Evolutionary conservation across 1,284 basidiomycete genomes (phyloP).

Genomic region (Ceratobasidium sp.): DNA sequence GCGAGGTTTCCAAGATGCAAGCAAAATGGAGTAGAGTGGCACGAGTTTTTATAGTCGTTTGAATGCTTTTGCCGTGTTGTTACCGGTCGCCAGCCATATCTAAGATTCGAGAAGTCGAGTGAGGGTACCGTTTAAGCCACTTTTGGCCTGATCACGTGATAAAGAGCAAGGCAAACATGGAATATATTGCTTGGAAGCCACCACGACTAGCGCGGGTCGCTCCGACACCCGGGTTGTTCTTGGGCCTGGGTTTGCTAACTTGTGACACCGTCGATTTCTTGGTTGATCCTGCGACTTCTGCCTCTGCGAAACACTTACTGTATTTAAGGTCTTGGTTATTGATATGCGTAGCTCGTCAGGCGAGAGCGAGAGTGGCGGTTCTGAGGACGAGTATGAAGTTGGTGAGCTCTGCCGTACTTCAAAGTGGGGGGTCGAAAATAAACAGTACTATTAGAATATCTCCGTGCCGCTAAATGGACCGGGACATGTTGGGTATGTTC

Average conservation of each 20-base stretch:
- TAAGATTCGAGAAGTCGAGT: not conserved
- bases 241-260: no score
- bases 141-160: conserved; percentile 30
- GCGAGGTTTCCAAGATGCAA: conserved; percentile 92
- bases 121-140: not conserved
- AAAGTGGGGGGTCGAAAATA: not conserved
- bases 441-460: conserved; percentile 5
- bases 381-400: conserved; percentile 42
- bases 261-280: no score
- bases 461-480: conserved; percentile 25
- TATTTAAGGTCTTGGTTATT: not conserved
- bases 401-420: not conserved
- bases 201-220: not conserved
- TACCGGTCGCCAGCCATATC: no score
- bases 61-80: conserved; percentile 81
- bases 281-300: not conserved
- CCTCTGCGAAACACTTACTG: no score
- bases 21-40: conserved; percentile 84
- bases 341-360: conserved; percentile 3
- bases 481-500: conserved; percentile 21
- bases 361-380: not conserved
- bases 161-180: not conserved
- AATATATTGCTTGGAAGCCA: not conserved
- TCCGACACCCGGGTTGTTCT: no score
- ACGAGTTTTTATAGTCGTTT: conserved; percentile 94